Percentiles rank a stretch among this genome's conserved stretches.
Conservation (phyloP, 1,284 basidiomycete genomes). For the Cronartium quercuum region DNA sequence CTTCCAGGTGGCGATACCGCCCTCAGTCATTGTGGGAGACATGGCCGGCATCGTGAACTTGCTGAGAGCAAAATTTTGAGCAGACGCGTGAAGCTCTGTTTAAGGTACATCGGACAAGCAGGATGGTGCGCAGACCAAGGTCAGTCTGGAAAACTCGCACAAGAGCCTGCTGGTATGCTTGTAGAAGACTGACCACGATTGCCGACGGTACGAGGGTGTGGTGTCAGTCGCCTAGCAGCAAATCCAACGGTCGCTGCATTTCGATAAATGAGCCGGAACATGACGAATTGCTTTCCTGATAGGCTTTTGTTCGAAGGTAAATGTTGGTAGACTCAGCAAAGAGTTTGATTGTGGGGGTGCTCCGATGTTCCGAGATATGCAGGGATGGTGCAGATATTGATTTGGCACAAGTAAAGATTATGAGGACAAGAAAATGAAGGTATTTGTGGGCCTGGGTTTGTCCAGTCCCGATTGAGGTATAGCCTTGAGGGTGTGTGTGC, state of each 20-base stretch:
- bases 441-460: no score
- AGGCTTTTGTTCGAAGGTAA: neutral
- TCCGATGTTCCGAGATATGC: neutral
- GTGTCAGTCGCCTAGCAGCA: neutral
- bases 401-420: neutral
- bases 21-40: conserved; percentile 99
- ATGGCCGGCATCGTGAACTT: conserved; percentile 98
- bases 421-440: neutral
- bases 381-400: neutral
- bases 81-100: conserved; percentile 72
- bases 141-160: neutral
- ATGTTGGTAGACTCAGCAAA: no score
- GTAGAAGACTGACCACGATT: neutral
- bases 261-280: neutral
- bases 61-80: conserved; percentile 67
- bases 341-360: neutral
- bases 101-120: neutral
- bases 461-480: no score
- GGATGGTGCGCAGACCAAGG: neutral
- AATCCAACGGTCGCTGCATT: neutral
- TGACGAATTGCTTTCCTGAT: neutral
- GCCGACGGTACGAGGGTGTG: neutral
- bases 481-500: neutral
- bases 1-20: conserved; percentile 96
- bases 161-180: neutral